Evolutionary conservation across 768 basidiomycete species (phyloP), one percentile per base, ranked within the genome.

Genomic region (Rhizopogon sp.): DNA sequence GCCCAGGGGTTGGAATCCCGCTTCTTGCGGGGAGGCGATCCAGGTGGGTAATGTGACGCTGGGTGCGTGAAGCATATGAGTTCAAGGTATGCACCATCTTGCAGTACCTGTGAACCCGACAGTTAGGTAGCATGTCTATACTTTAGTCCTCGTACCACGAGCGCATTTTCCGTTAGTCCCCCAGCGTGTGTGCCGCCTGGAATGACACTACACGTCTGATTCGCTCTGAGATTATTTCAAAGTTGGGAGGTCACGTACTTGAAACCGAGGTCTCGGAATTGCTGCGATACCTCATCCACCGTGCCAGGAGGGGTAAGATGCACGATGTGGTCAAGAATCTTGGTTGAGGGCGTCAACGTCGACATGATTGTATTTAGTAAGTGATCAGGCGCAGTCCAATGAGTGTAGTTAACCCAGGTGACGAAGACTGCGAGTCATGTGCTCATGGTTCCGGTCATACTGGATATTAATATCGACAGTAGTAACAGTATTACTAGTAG

Each of bases 241-340:
- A 13, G 6, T 11, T 43, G 9, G 29, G 28, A 8, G 52, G 25
- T 33, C 6, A 59, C 78, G 55, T 58, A 88, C 88, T 74, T 79
- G 77, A 90, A 88, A 5, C 87, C 88, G 3, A 86, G 68, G n/a
- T 75, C 61, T 17, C 72, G 71, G 57, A 86, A 88, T 44, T 80
- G 77, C 20, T 76, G 65, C 0, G 81, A 72, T 20, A 74, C 76
- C 35, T 77, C 66, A 17, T 74, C 64, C 9, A 88, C 72, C 0
- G 80, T 74, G 0, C 79, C 84, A 1, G 86, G 83, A 0, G 86
- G 81, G 0, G 83, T 83, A n/a, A 90, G 72, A 64, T 88, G 82
- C 0, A 90, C 78, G 54, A 90, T 80, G 59, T 90, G 88, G 58
- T 90, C 88, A 10, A 88, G 62, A 29, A 67, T 78, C 43, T 66